Evolutionary conservation across 1,284 basidiomycete genomes (phyloP), one percentile per base, ranked within the genome.

Genomic region (Naganishia sp.): DNA sequence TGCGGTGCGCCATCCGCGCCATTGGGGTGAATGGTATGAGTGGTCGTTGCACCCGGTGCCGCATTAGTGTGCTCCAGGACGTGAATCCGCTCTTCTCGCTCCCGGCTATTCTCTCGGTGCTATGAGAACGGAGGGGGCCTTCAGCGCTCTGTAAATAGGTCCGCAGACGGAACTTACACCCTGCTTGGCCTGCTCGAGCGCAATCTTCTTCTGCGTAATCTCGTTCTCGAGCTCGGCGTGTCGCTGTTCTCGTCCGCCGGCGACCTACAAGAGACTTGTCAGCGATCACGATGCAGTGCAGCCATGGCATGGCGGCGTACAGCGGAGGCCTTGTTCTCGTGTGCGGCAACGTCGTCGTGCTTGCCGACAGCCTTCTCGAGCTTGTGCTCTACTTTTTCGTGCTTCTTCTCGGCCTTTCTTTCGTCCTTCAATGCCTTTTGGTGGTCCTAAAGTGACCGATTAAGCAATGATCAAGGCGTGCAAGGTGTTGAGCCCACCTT

Each of bases 131-230:
- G 28, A 28, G 28, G 23, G 23, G n/a, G 32, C 15, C 18, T 7
- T 31, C 31, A 35, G 10, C n/a, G 15, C 28, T 28, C 1, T 46
- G 41, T 1, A 39, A 13, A 18, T 7, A 32, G 11, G n/a, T 28
- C 28, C 2, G 28, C 28, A 28, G 28, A 28, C 28, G 28, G 35
- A 18, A 17, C 66, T 64, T 53, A 67, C 66, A n/a, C 56, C 45
- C 6, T 61, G 64, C 5, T 58, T 53, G 42, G 28, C 63, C 53
- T 69, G 68, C 21, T 69, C 68, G 25, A 69, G 32, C 17, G 63
- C 62, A 25, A 51, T 46, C 50, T 69, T 64, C 68, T 69, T 69
- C 5, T 50, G 57, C 18, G 65, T 63, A 31, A 69, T 65, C 6
- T 66, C 62, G 28, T 69, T 66, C 42, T 69, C 62, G 28, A 60